Percentiles rank a stretch among this genome's conserved stretches.
These are phyloP conservation scores for Cyberlindnera saturnus DNA, from an alignment of 805 yeast species.

Conservation along the genomic window DNA sequence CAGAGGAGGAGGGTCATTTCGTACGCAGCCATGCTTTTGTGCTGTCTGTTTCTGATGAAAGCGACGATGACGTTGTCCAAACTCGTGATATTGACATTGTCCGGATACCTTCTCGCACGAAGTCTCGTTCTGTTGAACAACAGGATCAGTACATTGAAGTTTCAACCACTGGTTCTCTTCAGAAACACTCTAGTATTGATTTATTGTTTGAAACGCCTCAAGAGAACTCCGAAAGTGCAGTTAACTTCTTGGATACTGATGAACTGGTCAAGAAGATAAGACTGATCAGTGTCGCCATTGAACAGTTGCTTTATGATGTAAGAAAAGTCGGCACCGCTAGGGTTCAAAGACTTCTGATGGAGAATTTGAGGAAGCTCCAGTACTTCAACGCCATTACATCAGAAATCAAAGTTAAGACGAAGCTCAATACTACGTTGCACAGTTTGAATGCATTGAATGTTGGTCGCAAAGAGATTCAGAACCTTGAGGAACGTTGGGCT, in stretches of 20 bases:
- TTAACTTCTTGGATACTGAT: neutral
- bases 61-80: neutral
- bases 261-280: neutral
- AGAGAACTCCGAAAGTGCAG: neutral
- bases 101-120: neutral
- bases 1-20: neutral
- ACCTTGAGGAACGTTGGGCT: slow-evolving; percentile 3
- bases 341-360: neutral
- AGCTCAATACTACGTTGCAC: slow-evolving; percentile 1
- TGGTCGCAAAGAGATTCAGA: slow-evolving; percentile 1
- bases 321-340: neutral
- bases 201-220: neutral
- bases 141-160: neutral
- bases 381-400: slow-evolving; percentile 4
- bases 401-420: slow-evolving; percentile 1
- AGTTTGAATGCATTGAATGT: slow-evolving; percentile 1
- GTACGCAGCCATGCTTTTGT: neutral
- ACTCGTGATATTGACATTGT: no score
- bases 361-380: neutral
- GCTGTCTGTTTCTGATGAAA: neutral
- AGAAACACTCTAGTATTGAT: neutral
- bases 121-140: neutral
- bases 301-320: neutral
- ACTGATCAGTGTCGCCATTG: neutral
- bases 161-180: neutral